Percentiles rank a stretch among this genome's conserved stretches.
Conservation (phyloP, 139 green algal species). For the Axilococcus clingmanii region DNA sequence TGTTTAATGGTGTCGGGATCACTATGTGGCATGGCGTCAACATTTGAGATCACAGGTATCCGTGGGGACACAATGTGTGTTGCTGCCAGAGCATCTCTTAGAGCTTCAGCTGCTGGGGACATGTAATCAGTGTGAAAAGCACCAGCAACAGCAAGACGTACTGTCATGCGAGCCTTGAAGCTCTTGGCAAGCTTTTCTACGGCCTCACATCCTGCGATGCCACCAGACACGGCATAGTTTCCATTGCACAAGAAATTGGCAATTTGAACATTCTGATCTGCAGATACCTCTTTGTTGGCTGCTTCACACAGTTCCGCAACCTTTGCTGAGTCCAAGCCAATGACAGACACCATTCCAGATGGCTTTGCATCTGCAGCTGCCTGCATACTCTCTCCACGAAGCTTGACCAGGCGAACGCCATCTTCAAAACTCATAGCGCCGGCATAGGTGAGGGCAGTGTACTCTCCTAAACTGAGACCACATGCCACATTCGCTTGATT, state of each 20-base stretch:
- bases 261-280: conserved; percentile 74
- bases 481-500: conserved; percentile 67
- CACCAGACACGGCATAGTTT: conserved; percentile 95
- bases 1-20: conserved; percentile 85
- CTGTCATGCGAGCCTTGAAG: conserved; percentile 59
- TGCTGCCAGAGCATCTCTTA: conserved; percentile 53
- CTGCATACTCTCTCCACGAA: conserved; percentile 96
- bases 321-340: conserved; percentile 86
- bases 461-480: conserved; percentile 92
- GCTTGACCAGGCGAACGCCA: conserved; percentile 87
- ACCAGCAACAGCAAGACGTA: conserved; percentile 89
- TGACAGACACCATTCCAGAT: conserved; percentile 89
- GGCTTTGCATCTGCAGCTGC: conserved; percentile 81
- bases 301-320: conserved; percentile 73
- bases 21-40: conserved; percentile 85
- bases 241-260: conserved; percentile 97
- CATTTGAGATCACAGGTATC: conserved; percentile 97
- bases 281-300: conserved; percentile 60
- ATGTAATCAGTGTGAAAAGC: conserved; percentile 98
- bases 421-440: conserved; percentile 81
- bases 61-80: conserved; percentile 55
- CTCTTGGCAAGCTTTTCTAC: conserved; percentile 30
- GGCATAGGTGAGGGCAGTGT: conserved; percentile 94
- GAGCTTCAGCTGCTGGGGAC: conserved; percentile 70
- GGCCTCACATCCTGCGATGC: conserved; percentile 75